Base-by-base conservation (phyloP, 23 red algal genomes). In the Gracilaria gracilis region DNA sequence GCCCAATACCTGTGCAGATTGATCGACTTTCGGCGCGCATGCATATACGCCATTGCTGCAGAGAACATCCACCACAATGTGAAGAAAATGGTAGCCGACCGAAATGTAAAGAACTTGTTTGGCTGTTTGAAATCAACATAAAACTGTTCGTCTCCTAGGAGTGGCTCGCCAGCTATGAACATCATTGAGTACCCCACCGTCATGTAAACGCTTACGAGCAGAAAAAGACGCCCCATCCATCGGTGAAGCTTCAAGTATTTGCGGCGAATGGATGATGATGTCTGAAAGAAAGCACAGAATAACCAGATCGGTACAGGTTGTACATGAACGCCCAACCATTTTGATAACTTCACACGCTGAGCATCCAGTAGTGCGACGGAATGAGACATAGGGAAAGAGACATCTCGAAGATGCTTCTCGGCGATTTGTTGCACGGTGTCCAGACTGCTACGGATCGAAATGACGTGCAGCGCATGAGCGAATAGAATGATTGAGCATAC, bases 281-380 rank as follows among this genome's bases (percentile, higher is more conserved):
- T 53, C 55, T 81, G 77, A 6, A 50, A 57, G 44, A 57, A 55
- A 35, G 47, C 34, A 7, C 40, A 49, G 21, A 81, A 35, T 13
- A 81, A 39, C 77, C 77, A 81, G 20, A 81, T 29, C 6, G 77
- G 77, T 37, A 81, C 55, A 28, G 44, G 77, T 24, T 25, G 28
- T 11, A 81, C 29, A 57, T 81, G 77, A 49, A 55, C 40, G 40
- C 42, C 77, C 28, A 81, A 67, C 62, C 62, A 67, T 11, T 67
- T 67, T 34, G 62, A 67, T 31, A 67, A 17, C 62, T 67, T 67
- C 6, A 67, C 20, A 21, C 62, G 62, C 62, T 67, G 1, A 33
- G 32, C 9, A 21, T 67, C 62, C 7, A 67, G 62, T 35, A 29
- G 4, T 35, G 33, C 33, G 7, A 67, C 2, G 1, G 28, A 9